Evolutionary conservation across 257 asterid genomes (phyloP).

Genomic region (Scutellaria barbata): DNA sequence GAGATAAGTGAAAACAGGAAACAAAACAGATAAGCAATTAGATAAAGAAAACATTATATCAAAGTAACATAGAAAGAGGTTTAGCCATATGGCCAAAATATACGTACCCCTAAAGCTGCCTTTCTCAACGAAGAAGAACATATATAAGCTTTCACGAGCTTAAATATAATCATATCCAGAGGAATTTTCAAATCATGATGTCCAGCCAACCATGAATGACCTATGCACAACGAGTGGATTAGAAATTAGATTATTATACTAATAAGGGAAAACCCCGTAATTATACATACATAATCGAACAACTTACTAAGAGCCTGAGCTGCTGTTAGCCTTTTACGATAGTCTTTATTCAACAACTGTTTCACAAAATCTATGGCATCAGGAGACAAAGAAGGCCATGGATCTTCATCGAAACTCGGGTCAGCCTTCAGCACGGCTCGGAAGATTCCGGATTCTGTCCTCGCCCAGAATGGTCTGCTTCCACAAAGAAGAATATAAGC

Average conservation of each 20-base stretch:
- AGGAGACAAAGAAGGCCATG: conserved; percentile 58
- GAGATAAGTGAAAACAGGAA: background rate
- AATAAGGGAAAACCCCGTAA: background rate
- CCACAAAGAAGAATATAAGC: conserved; percentile 85
- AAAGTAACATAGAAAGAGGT: background rate
- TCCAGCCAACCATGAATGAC: conserved; percentile 97
- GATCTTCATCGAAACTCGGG: conserved; percentile 56
- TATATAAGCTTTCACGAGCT: conserved; percentile 83
- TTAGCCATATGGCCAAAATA: background rate
- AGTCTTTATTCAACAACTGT: conserved; percentile 57
- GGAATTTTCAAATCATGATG: conserved; percentile 82
- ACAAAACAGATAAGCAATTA: background rate
- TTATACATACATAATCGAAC: background rate
- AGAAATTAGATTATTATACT: conserved; percentile 1
- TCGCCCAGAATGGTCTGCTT: conserved; percentile 81
- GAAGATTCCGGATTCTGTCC: conserved; percentile 81
- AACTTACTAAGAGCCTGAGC: conserved; percentile 64
- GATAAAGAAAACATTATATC: background rate
- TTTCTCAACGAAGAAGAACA: conserved; percentile 88
- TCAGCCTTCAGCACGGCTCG: conserved; percentile 62
- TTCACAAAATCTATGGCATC: conserved; percentile 63
- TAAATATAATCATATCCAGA: conserved; percentile 79
- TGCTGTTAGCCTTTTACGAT: conserved; percentile 61
- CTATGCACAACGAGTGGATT: conserved; percentile 42
- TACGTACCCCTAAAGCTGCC: conserved; percentile 82